Conservation (phyloP, 768 basidiomycete species). For the Rhizopogon roseolus region DNA sequence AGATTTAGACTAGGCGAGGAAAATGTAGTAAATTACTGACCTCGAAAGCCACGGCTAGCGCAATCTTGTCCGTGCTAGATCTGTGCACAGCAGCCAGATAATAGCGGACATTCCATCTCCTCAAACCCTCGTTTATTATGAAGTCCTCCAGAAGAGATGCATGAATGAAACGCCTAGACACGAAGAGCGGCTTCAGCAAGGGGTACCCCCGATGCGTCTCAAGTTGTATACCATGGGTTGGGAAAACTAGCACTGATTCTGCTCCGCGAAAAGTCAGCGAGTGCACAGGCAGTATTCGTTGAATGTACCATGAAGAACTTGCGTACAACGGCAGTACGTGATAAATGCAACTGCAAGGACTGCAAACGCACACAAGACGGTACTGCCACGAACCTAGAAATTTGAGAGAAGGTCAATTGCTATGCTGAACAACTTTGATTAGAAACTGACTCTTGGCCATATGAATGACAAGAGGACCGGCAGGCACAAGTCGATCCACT, state of each 20-base stretch:
- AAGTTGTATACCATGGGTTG: constrained; percentile 67
- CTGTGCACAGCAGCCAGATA: constrained; percentile 51
- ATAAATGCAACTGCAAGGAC: constrained; percentile 15
- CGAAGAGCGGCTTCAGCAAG: constrained; percentile 21
- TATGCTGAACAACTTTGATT: background rate
- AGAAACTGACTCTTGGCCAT: constrained; percentile 26
- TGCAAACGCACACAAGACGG: constrained; percentile 5
- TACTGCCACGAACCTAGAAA: constrained; percentile 14
- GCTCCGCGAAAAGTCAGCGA: constrained; percentile 1
- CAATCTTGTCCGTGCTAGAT: constrained; percentile 20
- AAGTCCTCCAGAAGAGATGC: constrained; percentile 49
- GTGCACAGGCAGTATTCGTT: background rate
- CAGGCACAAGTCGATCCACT: constrained; percentile 33
- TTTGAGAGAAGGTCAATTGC: constrained; percentile 9
- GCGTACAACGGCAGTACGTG: constrained; percentile 34
- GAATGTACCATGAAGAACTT: constrained; percentile 43
- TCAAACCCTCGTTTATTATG: constrained; percentile 70
- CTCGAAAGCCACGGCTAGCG: constrained; percentile 55
- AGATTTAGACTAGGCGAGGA: background rate
- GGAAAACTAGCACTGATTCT: constrained; percentile 72
- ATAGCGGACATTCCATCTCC: constrained; percentile 67
- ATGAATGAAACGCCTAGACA: constrained; percentile 56
- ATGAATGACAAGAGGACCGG: constrained; percentile 25
- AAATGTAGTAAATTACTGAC: constrained; percentile 31
- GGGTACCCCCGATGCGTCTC: constrained; percentile 64